Percentiles rank a stretch among this genome's conserved stretches.
These are phyloP conservation scores for Penicillium antarcticum DNA, from an alignment of 495 filamentous ascomycete species.

Conservation along the genomic window DNA sequence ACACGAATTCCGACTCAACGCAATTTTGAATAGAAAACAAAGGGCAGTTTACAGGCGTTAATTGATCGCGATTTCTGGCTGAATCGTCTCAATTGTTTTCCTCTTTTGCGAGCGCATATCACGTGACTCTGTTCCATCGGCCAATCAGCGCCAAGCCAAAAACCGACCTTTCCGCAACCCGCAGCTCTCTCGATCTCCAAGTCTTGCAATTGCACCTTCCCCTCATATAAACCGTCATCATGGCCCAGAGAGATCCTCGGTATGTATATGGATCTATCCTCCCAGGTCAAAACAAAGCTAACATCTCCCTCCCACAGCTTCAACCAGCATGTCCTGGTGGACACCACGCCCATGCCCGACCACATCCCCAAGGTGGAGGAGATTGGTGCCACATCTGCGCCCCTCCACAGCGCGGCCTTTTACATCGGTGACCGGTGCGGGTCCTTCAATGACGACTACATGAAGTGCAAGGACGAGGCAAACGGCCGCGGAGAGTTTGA, in stretches of 20 bases:
- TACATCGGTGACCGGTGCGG: conserved; percentile 96
- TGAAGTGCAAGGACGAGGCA: conserved; percentile 96
- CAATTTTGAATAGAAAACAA: too few relatives aligned
- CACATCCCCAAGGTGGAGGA: conserved; percentile 89
- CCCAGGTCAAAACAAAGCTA: conserved; percentile 6
- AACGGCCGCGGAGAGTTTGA: conserved; percentile 86
- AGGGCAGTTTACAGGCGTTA: too few relatives aligned
- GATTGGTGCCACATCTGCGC: conserved; percentile 86
- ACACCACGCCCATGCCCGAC: conserved; percentile 91
- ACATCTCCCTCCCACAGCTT: conserved; percentile 58
- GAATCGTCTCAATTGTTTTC: neutral
- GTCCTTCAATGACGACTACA: conserved; percentile 96
- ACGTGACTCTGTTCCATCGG: conserved; percentile 11
- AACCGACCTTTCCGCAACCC: conserved; percentile 30
- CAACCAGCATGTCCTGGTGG: conserved; percentile 86
- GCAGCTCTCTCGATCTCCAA: conserved; percentile 26
- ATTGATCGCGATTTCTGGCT: too few relatives aligned
- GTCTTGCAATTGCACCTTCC: conserved; percentile 22
- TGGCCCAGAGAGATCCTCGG: conserved; percentile 50
- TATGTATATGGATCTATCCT: conserved; percentile 17
- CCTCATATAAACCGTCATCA: conserved; percentile 31
- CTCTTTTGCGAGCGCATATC: neutral
- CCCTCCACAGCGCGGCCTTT: conserved; percentile 86
- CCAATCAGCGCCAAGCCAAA: conserved; percentile 33
- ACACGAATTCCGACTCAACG: neutral